Conservation (phyloP, 2,329 filamentous ascomycete species). For the Arthrobotrys iridis region DNA sequence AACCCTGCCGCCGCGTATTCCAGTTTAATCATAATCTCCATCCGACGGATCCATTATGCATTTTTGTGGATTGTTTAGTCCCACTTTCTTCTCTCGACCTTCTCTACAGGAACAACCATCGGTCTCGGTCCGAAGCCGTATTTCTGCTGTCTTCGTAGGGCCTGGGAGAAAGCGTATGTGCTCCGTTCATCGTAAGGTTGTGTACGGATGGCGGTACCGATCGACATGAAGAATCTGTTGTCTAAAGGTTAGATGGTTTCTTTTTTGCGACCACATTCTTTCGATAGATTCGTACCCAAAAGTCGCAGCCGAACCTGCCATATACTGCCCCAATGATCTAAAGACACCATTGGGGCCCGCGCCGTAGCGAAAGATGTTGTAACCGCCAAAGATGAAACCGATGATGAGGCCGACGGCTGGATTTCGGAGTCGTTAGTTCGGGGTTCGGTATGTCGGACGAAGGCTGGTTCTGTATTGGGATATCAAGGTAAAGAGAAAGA, state of each 20-base stretch:
- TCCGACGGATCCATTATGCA: background rate
- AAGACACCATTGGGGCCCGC: constrained; percentile 93
- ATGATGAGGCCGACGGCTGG: constrained; percentile 93
- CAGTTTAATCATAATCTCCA: background rate
- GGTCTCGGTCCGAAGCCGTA: constrained; percentile 37
- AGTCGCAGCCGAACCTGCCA: constrained; percentile 91
- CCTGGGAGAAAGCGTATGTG: constrained; percentile 38
- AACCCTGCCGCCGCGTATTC: background rate
- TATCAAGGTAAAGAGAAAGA: constrained; percentile 57
- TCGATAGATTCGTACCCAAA: constrained; percentile 77
- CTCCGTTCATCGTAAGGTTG: constrained; percentile 73
- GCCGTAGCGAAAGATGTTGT: constrained; percentile 94
- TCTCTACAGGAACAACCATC: constrained; percentile 29
- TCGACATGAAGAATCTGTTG: constrained; percentile 92
- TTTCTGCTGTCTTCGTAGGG: constrained; percentile 33
- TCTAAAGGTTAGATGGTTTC: background rate
- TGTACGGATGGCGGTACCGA: constrained; percentile 93
- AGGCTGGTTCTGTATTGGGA: constrained; percentile 24
- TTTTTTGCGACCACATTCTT: background rate
- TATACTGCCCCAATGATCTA: constrained; percentile 94
- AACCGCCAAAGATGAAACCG: constrained; percentile 94
- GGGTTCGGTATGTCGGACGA: background rate
- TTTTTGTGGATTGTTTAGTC: constrained; percentile 2
- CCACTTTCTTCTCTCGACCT: constrained; percentile 22
- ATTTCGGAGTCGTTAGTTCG: constrained; percentile 10